Evolutionary conservation across 768 basidiomycete genomes (phyloP), one percentile per base, ranked within the genome.

Genomic region (Clavulina sp.): DNA sequence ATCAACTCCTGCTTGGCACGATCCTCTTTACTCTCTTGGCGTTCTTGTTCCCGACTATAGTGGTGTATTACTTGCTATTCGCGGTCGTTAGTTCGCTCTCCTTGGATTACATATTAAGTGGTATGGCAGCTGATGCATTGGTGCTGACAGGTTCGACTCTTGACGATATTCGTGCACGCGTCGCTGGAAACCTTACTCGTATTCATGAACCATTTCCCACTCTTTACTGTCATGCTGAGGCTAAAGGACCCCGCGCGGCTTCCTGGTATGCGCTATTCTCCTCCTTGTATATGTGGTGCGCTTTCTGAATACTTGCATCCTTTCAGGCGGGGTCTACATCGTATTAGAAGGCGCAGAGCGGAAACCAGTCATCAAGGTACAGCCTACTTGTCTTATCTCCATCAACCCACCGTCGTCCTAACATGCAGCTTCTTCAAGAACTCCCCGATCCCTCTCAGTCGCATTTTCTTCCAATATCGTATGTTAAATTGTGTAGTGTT

Each of bases 1-100:
- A 97, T 63, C 89, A 96, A 61, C 74, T 97, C 2, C 70, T 97
- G n/a, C 81, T 96, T 32, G 93, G 93, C 3, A 92, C 95, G 0
- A 79, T 88, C 51, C 67, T 92, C 48, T 86, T 91, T 68, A 84
- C 86, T 0, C 70, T 88, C 18, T 65, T 86, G 9, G 75, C 81
- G 5, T 84, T 92, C 62, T 66, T 91, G 9, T 76, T 84, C 59
- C 84, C 93, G 2, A 96, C 93, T 0, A 76, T 92, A 3, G 59
- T 85, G 30, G 82, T 80, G 0, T 99, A 95, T 63, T 88, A 95
- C 57, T 65, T 76, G 0, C 67, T 92, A 3, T 96, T 96, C 56
- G 81, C 81, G 5, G 57, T 61, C 13, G 70, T 71, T 68, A 61
- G 88, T 78, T 51, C 24, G 7, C 4, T 21, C 13, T n/a, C n/a